Conservation (phyloP, 2,329 filamentous ascomycete species). For the Samsoniella hepiali region DNA sequence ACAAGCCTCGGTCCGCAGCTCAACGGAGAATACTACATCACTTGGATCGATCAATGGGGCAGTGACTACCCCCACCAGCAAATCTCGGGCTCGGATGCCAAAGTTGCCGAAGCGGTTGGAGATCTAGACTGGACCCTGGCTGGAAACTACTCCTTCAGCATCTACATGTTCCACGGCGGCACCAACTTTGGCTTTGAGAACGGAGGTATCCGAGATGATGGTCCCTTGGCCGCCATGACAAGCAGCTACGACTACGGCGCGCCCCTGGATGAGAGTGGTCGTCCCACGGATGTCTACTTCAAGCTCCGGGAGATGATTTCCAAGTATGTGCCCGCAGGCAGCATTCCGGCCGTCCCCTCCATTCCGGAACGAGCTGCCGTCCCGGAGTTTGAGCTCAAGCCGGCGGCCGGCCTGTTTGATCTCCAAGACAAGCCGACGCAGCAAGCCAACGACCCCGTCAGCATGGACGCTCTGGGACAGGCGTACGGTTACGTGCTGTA, state of each 20-base stretch:
- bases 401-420: slow-evolving; percentile 38
- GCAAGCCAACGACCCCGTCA: slow-evolving; percentile 30
- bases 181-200: slow-evolving; percentile 49
- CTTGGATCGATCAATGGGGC: slow-evolving; percentile 44
- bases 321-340: slow-evolving; percentile 34
- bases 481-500: slow-evolving; percentile 45
- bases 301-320: slow-evolving; percentile 38
- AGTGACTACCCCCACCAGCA: slow-evolving; percentile 35
- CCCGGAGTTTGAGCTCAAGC: slow-evolving; percentile 36
- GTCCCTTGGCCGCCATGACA: slow-evolving; percentile 37
- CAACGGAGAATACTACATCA: slow-evolving; percentile 49
- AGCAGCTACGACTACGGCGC: slow-evolving; percentile 51
- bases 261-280: slow-evolving; percentile 48
- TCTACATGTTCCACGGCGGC: slow-evolving; percentile 54
- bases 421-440: slow-evolving; percentile 26
- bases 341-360: slow-evolving; percentile 36
- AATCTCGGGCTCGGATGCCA: slow-evolving; percentile 27
- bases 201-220: slow-evolving; percentile 42
- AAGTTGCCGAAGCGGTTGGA: slow-evolving; percentile 27
- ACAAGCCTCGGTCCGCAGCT: slow-evolving; percentile 43
- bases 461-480: slow-evolving; percentile 46
- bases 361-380: slow-evolving; percentile 34
- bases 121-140: slow-evolving; percentile 39
- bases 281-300: slow-evolving; percentile 42
- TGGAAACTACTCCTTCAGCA: slow-evolving; percentile 42